phyloP scores from a whole-genome alignment of 2,329 filamentous ascomycete species.

The Paramyrothecium sp. region DNA sequence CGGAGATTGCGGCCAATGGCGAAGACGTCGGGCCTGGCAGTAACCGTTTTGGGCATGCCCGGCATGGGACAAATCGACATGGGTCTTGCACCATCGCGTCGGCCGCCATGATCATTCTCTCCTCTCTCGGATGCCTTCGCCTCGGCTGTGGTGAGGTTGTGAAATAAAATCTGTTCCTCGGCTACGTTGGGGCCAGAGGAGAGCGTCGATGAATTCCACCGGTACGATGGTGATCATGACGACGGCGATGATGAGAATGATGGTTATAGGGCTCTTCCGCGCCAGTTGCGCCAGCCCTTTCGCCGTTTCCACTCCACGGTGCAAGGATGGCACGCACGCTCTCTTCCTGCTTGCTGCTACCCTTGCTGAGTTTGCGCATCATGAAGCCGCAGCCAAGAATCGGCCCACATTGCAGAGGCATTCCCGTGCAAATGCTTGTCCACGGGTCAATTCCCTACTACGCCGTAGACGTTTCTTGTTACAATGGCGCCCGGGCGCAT shows the following conservation, averaged over 20 bases:
- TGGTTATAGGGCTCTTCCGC: background rate
- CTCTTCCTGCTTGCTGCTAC: background rate
- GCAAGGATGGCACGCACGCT: background rate
- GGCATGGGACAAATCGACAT: background rate
- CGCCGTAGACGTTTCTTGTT: background rate
- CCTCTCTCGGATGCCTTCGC: background rate
- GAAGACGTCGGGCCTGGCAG: background rate
- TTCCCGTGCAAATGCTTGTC: background rate
- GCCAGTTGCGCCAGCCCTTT: background rate
- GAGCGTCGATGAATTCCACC: no score
- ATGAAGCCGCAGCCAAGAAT: background rate
- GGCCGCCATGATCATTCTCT: background rate
- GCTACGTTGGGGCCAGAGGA: no score
- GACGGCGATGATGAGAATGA: no score
- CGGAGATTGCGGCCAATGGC: constrained; percentile 9
- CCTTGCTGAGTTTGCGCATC: background rate
- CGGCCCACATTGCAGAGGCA: background rate
- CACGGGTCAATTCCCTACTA: background rate
- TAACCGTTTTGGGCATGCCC: background rate
- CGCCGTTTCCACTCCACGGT: background rate
- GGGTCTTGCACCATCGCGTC: background rate
- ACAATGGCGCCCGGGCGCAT: background rate
- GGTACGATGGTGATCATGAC: no score
- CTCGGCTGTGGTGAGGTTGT: background rate
- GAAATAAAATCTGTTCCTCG: no score